Conservation (phyloP, 140 eudicot species). For the Anethum foeniculum region DNA sequence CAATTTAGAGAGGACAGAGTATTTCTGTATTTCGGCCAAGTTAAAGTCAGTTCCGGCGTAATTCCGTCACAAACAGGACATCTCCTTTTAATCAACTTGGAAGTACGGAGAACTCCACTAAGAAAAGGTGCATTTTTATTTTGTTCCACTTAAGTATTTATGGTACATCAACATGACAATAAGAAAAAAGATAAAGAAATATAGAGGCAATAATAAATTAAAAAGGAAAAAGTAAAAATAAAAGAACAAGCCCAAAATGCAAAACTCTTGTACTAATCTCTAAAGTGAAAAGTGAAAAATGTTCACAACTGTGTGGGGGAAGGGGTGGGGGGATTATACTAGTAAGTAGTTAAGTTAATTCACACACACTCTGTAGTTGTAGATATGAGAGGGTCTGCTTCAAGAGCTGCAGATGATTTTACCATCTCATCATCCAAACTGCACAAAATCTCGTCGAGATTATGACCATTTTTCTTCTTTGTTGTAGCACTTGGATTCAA, state of each 20-base stretch:
- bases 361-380: conserved; percentile 27
- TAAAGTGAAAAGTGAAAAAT: conserved; percentile 1
- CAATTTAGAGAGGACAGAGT: too few species aligned
- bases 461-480: conserved; percentile 2
- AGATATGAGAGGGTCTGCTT: conserved; percentile 45
- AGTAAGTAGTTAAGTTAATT: conserved; percentile 11
- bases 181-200: background rate
- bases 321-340: background rate
- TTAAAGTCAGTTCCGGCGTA: too few species aligned
- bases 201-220: background rate
- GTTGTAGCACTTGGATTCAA: background rate
- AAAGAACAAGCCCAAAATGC: background rate
- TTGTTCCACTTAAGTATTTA: background rate
- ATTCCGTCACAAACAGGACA: too few species aligned
- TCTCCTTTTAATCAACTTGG: background rate
- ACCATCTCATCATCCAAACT: conserved; percentile 21
- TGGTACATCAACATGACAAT: background rate
- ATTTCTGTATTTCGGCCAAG: too few species aligned
- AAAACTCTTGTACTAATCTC: conserved; percentile 1
- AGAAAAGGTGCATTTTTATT: background rate
- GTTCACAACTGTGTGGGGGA: conserved; percentile 10
- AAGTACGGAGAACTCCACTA: conserved; percentile 4
- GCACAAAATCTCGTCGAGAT: conserved; percentile 38
- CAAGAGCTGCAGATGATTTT: conserved; percentile 25
- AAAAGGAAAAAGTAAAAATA: background rate